Base-by-base conservation (phyloP, 2,329 filamentous ascomycete genomes). In the Phyllosticta citrichinensis region DNA sequence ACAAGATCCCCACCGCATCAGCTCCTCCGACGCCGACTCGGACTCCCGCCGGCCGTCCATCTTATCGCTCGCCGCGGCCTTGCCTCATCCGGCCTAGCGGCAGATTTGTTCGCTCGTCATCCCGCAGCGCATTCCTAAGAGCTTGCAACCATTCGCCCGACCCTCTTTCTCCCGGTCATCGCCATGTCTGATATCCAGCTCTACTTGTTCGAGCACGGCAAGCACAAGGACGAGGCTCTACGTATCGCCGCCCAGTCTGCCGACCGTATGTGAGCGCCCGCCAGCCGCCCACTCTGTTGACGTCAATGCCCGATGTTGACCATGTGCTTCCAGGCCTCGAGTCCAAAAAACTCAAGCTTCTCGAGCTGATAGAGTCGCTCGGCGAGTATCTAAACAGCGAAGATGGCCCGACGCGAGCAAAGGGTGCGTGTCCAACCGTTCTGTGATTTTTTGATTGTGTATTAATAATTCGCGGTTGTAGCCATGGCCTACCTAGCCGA, bases 381-480 rank as follows among this genome's bases (percentile, higher is more conserved):
- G 83, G 83, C 20, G 83, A 86, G 70, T 87, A 87, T 66, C 80
- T 88, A 68, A 87, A 86, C 65, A 82, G 85, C 70, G 83, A 87
- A 67, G 83, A 87, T 73, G 76, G 77, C 22, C 77, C 79, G 14
- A 76, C 83, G 52, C 78, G 85, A 50, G 79, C 80, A n/a, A 86
- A 85, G 71, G 80, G 82, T 68, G 73, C 77, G 63, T 74, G 73
- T 22, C 22, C 25, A 4, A 6, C 24, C 6, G 10, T 11, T 25
- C 19, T 27, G 27, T 79, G 73, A 66, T 68, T 79, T 33, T 68
- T 79, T 33, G 75, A 72, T 12, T 71, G 20, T 73, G 47, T 53
- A 22, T 55, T 57, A 47, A 63, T 66, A 35, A 66, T 57, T 27
- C 27, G 2, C 2, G 3, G 5, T 58, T 14, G 14, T 54, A 74